Percentiles rank a stretch among this genome's conserved stretches.
phyloP scores from a whole-genome alignment of 805 yeast genomes.

The Candida chauliodis region DNA sequence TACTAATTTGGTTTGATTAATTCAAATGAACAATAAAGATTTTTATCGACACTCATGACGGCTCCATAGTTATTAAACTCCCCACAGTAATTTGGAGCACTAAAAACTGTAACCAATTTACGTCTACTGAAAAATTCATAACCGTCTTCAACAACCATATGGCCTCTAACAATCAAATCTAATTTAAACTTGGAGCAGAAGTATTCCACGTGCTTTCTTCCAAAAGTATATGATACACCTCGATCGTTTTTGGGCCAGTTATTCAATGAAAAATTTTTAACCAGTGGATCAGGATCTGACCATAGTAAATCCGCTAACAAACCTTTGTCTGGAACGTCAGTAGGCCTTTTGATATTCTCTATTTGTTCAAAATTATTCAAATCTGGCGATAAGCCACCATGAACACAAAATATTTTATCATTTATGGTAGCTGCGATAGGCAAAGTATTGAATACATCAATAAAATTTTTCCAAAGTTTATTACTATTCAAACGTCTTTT shows the following conservation, averaged over 20 bases:
- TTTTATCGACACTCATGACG: conserved; percentile 68
- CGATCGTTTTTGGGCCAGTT: conserved; percentile 83
- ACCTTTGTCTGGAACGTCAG: conserved; percentile 81
- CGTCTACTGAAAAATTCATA: conserved; percentile 77
- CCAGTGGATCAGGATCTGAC: conserved; percentile 66
- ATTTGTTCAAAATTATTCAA: conserved; percentile 63
- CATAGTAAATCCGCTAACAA: conserved; percentile 73
- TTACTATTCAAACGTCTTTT: conserved; percentile 45
- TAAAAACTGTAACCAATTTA: conserved; percentile 72
- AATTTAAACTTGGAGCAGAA: conserved; percentile 65
- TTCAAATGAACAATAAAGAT: conserved; percentile 68
- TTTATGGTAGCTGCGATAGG: conserved; percentile 63
- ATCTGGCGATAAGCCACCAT: conserved; percentile 76
- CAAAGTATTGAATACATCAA: conserved; percentile 56
- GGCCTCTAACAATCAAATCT: conserved; percentile 78
- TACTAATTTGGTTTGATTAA: conserved; percentile 50
- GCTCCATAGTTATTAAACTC: conserved; percentile 81
- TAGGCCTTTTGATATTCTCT: conserved; percentile 69
- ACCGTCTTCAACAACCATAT: conserved; percentile 89
- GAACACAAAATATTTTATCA: conserved; percentile 56
- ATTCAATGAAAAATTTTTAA: conserved; percentile 30
- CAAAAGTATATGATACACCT: conserved; percentile 78
- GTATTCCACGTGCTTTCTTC: conserved; percentile 66
- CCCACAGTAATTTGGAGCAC: conserved; percentile 84
- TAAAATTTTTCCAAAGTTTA: conserved; percentile 49